Evolutionary conservation across 768 basidiomycete species (phyloP), one percentile per base, ranked within the genome.

Genomic region (Leccinum uliginosum): DNA sequence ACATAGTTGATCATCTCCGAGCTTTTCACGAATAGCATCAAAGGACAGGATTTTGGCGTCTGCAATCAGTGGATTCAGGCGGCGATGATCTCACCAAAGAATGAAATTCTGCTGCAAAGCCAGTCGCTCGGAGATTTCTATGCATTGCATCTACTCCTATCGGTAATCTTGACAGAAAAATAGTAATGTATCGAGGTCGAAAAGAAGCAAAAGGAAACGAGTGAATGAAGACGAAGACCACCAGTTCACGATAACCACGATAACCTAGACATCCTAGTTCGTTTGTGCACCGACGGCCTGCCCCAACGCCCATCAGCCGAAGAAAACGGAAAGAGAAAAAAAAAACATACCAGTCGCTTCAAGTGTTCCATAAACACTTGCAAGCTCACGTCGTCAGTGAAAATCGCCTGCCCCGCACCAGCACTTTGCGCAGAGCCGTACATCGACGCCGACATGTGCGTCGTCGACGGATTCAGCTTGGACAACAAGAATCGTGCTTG

Each of bases 341-440:
- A 21, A 29, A 32, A 45, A 76, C 86, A 67, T 64, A 88, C 94
- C 77, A 98, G 74, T 67, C 93, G 86, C 73, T 96, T 97, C 74
- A 98, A 76, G 76, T 95, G 91, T 67, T 97, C 95, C 94, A 94
- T 95, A 78, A 97, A 96, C 55, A 95, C 90, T 72, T 95, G 92
- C 74, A 98, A 81, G 70, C 93, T 97, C 60, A 98, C 96, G 72
- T 99, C 96, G 69, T 98, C 97, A 54, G 97, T 99, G 72, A 98
- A 97, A 72, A 99, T 98, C 15, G 93, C 91, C 72, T 93, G 90
- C 5, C 95, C 95, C 2, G 82, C 75, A 9, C 80, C 80, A 10
- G 83, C 82, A 19, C 81, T 81, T 14, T 84, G 79, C 9, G 82
- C 79, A 4, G 85, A 80, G n/a, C 93, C 92, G 71, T 95, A 95